A percentile compares a stretch with the other conserved stretches of the same genome.
phyloP scores from a whole-genome alignment of 306 rosid genomes.

The Argentina anserina region DNA sequence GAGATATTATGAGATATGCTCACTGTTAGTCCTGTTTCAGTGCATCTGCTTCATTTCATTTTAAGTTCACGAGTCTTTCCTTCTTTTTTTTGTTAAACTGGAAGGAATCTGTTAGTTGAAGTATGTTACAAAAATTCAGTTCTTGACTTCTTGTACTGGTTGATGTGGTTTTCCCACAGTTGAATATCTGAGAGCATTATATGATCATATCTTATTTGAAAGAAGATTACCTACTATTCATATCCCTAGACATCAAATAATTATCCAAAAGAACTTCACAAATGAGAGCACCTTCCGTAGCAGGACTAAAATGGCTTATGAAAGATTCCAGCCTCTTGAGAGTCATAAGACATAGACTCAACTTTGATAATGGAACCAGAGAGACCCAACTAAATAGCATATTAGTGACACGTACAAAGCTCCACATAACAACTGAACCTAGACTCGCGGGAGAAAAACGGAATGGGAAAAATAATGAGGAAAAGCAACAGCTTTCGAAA shows the following conservation, averaged over 20 bases:
- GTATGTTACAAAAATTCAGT: background rate
- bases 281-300: too few relatives aligned
- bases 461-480: too few relatives aligned
- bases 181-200: background rate
- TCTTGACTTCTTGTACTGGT: background rate
- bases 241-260: too few relatives aligned
- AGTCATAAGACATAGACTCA: too few relatives aligned
- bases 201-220: background rate
- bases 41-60: background rate
- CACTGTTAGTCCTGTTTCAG: background rate
- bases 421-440: too few relatives aligned
- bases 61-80: background rate
- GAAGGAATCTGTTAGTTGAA: background rate
- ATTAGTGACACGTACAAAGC: too few relatives aligned
- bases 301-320: too few relatives aligned
- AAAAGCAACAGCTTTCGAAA: background rate
- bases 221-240: background rate
- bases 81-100: background rate
- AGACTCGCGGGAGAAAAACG: too few relatives aligned
- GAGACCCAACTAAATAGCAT: too few relatives aligned
- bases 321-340: too few relatives aligned
- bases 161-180: background rate
- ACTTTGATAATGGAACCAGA: too few relatives aligned
- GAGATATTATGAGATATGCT: background rate
- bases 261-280: too few relatives aligned